Base-by-base conservation (phyloP, 78 protist genomes). In the Dictyostelium capitatum region DNA sequence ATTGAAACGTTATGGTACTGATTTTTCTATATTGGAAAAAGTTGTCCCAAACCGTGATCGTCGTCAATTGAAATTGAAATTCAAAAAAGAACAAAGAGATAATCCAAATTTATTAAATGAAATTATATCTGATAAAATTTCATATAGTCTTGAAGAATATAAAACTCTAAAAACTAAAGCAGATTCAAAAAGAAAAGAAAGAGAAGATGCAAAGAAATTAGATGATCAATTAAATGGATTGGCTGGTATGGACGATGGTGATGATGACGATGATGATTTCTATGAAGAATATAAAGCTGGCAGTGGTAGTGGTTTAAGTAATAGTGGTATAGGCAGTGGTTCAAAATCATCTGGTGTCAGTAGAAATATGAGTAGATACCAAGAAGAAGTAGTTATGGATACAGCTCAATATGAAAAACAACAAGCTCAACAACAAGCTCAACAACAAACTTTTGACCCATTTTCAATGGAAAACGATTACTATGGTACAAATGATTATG, bases 321-420 rank as follows among this genome's bases (percentile, higher is more conserved):
- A 2, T 37, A 37, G 79, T 28, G 32, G 19, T 9, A 30, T 67
- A 30, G 32, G 46, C 67, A 51, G 79, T 4, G 23, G 43, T 37
- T 51, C 56, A 51, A 12, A 12, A 51, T 14, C 10, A 51, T 51
- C 56, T 14, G 15, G 15, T n/a, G n/a, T n/a, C n/a, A n/a, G n/a
- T 8, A 17, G 28, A 19, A 59, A 19, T 19, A 30, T 11, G n/a
- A 7, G 5, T n/a, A 19, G 28, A 17, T 56, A 79, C 19, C 83
- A 79, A 32, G 82, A 84, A 20, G 91, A 84, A 37, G 65, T 84
- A 8, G 79, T 84, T 50, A 74, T 87, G 10, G 93, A 87, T 53
- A 1, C 28, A 6, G 28, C 6, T 9, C 74, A 57, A 12, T 70
- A 85, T 9, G 74, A 87, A 62, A 25, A 48, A 72, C 79, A 72